A percentile compares a stretch with the other conserved stretches of the same genome.
Conservation (phyloP, 1,284 basidiomycete genomes). For the Mycosarcoma maydis region DNA sequence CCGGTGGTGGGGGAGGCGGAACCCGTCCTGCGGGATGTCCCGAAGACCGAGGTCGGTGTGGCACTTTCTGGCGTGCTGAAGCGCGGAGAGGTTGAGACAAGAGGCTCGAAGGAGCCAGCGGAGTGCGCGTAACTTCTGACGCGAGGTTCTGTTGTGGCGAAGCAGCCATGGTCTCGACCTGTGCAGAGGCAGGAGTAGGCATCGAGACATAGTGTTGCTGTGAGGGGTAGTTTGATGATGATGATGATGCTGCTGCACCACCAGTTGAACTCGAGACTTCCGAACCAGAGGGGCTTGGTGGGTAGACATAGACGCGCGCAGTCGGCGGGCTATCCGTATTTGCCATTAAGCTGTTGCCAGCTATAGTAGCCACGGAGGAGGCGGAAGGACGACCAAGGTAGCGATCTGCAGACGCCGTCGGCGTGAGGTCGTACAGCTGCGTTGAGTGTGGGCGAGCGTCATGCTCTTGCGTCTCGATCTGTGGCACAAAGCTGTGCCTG, state of each 20-base stretch:
- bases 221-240: background rate
- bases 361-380: constrained; percentile 37
- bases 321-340: constrained; percentile 20
- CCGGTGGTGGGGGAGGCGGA: constrained; percentile 48
- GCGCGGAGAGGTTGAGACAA: constrained; percentile 28
- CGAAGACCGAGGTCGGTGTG: constrained; percentile 19
- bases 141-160: constrained; percentile 2
- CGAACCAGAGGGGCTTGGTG: constrained; percentile 53
- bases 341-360: background rate
- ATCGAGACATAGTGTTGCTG: constrained; percentile 30
- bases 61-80: constrained; percentile 17
- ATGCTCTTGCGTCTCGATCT: constrained; percentile 28
- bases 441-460: constrained; percentile 3
- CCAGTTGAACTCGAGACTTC: constrained; percentile 19
- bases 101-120: constrained; percentile 45
- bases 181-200: constrained; percentile 28
- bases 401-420: constrained; percentile 27
- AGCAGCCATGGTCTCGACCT: constrained; percentile 23
- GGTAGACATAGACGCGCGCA: constrained; percentile 58
- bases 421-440: constrained; percentile 26
- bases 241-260: background rate
- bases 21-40: constrained; percentile 55
- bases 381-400: constrained; percentile 33
- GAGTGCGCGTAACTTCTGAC: constrained; percentile 12
- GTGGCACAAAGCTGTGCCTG: constrained; percentile 36